Base-by-base conservation (phyloP, 1,284 basidiomycete genomes). In the Violaceomyces palustris region DNA sequence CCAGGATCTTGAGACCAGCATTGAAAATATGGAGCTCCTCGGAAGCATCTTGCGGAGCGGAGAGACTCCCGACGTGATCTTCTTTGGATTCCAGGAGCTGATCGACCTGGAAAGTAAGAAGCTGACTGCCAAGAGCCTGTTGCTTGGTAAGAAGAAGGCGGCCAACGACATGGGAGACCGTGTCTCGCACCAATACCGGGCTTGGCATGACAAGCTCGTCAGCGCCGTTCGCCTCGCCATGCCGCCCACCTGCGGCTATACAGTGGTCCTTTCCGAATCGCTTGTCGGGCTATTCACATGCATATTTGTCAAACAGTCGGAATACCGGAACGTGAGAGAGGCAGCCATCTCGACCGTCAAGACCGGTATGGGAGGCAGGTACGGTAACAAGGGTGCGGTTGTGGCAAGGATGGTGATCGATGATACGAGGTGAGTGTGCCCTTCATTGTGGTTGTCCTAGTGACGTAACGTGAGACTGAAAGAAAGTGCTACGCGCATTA, bases 311-410 rank as follows among this genome's bases (percentile, higher is more conserved):
- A 87, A 85, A 76, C 79, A 64, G 72, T 72, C 32, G 46, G 35
- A 78, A 52, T 71, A 69, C 45, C 64, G 71, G 8, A 74, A 77
- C 31, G 73, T 96, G 43, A 81, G 82, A 54, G 85, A 92, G 70
- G 77, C 82, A 9, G 80, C 83, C 6, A 83, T 89, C 25, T 83
- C 83, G 1, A 86, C 83, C 0, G 80, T 96, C 55, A 97, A 97
- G 76, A 78, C 88, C 18, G 93, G 93, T 0, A 86, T 97, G 79
- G 86, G 86, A 1, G 88, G 89, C 5, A 78, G 85, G 50, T 96
- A 93, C 71, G 93, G 93, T 1, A 98, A 98, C 74, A 97, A 98
- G 85, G 93, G 93, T 12, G 91, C 86, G 0, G 91, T 97, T 47
- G 81, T 94, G 14, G 80, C 88, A 2, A 82, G 93, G n/a, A 81